Conservation (phyloP, 768 basidiomycete genomes). For the Mycena sanguinolenta region DNA sequence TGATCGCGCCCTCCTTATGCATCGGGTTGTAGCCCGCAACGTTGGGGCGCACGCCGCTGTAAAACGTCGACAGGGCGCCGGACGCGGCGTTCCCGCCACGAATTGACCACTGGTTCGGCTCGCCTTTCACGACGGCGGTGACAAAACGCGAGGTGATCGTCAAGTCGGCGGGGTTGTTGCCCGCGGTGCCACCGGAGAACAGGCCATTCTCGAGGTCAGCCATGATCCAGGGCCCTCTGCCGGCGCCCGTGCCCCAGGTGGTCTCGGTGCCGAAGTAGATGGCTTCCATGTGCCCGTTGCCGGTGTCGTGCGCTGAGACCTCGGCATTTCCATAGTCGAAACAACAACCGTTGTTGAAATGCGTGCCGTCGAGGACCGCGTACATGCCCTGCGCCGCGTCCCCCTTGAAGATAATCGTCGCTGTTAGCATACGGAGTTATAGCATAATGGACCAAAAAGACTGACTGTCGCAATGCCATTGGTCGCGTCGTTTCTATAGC, state of each 20-base stretch:
- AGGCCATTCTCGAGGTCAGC: constrained; percentile 29
- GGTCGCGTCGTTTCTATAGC: constrained; percentile 27
- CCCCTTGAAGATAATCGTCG: constrained; percentile 26
- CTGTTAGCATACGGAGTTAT: constrained; percentile 12
- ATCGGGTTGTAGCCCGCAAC: constrained; percentile 33
- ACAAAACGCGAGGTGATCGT: constrained; percentile 32
- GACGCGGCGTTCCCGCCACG: constrained; percentile 22
- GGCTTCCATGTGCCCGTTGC: constrained; percentile 30
- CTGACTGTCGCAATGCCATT: constrained; percentile 29
- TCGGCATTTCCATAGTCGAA: too few relatives aligned
- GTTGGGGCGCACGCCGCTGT: constrained; percentile 27
- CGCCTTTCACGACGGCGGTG: constrained; percentile 31
- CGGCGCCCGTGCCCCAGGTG: constrained; percentile 30
- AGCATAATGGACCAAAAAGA: constrained; percentile 3
- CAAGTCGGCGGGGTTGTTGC: constrained; percentile 12
- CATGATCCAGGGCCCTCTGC: constrained; percentile 32
- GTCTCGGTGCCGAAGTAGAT: constrained; percentile 25
- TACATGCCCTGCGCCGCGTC: constrained; percentile 29
- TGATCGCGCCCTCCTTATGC: constrained; percentile 34
- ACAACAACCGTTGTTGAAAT: constrained; percentile 26
- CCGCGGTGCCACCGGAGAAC: constrained; percentile 23
- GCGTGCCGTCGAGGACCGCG: constrained; percentile 34
- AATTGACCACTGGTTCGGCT: constrained; percentile 13
- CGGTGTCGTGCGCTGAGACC: constrained; percentile 25
- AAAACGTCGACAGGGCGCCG: constrained; percentile 29